These are phyloP conservation scores for Garcia nutans DNA, from an alignment of 345 rosid genomes.

Conservation along the genomic window DNA sequence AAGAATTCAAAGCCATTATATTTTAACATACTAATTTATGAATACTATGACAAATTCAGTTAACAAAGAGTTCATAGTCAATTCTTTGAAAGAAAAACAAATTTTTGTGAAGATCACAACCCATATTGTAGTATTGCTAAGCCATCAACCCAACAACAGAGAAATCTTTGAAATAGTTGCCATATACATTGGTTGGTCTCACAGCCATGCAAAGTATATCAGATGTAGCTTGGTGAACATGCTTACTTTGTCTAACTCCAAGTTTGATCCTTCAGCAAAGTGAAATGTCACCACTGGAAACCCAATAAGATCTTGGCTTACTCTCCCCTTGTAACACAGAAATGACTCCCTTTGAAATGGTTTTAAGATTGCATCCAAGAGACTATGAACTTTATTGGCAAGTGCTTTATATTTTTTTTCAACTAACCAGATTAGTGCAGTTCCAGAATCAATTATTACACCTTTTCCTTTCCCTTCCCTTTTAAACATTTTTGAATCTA, in stretches of 20 bases:
- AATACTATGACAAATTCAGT: conserved; percentile 7
- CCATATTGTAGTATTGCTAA: conserved; percentile 44
- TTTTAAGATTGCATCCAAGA: conserved; percentile 26
- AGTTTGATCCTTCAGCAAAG: conserved; percentile 49
- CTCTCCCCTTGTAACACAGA: conserved; percentile 42
- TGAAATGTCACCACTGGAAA: conserved; percentile 53
- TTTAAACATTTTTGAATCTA: conserved; percentile 33
- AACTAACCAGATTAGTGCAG: conserved; percentile 43
- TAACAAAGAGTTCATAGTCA: conserved; percentile 40
- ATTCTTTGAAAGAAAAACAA: conserved; percentile 39
- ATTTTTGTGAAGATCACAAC: conserved; percentile 29
- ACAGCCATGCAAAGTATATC: conserved; percentile 52
- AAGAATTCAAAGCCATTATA: too few species aligned
- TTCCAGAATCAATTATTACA: conserved; percentile 48
- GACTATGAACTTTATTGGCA: conserved; percentile 26
- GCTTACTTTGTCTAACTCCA: conserved; percentile 47
- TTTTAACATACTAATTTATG: too few species aligned
- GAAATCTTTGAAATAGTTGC: neutral
- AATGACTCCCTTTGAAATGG: conserved; percentile 3
- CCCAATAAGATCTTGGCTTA: conserved; percentile 41
- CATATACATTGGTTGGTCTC: conserved; percentile 6
- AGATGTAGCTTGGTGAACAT: conserved; percentile 39
- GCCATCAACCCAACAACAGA: conserved; percentile 47
- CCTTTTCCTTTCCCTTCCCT: conserved; percentile 26
- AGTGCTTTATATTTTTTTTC: conserved; percentile 37